Evolutionary conservation across 2,329 filamentous ascomycete species (phyloP), one percentile per base, ranked within the genome.

Genomic region (Aspergillus oerlinghausenensis): DNA sequence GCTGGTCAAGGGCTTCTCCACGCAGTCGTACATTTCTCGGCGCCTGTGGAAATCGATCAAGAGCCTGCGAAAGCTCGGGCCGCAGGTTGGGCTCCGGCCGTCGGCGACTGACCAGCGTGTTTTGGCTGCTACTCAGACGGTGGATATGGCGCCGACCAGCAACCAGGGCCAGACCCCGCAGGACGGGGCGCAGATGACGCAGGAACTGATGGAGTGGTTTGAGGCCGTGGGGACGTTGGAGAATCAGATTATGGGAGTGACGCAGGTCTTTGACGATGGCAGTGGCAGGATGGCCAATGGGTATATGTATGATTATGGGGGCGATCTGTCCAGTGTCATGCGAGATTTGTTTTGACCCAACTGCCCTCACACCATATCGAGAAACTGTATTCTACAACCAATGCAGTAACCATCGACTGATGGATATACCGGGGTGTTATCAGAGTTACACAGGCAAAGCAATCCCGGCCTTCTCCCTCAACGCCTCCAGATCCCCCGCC

Each of bases 31-130:
- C 61, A 80, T 86, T n/a, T 83, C 81, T 7, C 82, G 83, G 54
- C 75, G 83, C 1, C 67, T 88, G 2, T 87, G 85, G 84, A 84
- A 80, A 59, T 86, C 82, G 0, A 83, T 87, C 54, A 80, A 80
- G 32, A 79, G 81, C 8, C 76, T 88, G 32, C 83, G 85, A 55
- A 82, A 84, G 56, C 77, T 86, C 19, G 84, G 80, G 0, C 82
- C 83, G 3, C 81, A 84, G 60, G 75, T 87, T 1, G 84, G 84
- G 0, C 70, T 86, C 14, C 62, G 74, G 10, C 51, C 7, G 28
- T 29, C 43, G 38, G 21, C 9, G 6, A 1, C 11, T 1, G 43
- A 28, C 11, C 7, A 1, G 35, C 10, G 10, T 17, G 29, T 23
- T 4, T 11, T 8, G 40, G 19, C 19, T 19, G 21, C 14, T 14